Base-by-base conservation (phyloP, 2,329 filamentous ascomycete species). In the Myriosclerotinia scirpicola region DNA sequence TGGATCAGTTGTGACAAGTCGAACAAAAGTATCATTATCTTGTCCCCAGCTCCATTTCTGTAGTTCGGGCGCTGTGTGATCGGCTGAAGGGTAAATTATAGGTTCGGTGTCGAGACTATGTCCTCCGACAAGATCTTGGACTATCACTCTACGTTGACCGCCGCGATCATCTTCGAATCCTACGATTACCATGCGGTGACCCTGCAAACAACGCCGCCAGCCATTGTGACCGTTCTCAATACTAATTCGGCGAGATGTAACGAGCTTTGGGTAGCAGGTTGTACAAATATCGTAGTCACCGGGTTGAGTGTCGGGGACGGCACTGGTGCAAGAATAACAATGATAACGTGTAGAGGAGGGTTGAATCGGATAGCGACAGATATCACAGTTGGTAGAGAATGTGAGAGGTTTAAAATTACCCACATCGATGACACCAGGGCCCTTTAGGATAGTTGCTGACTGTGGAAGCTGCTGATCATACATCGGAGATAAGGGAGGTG, bases 231-330 rank as follows among this genome's bases (percentile, higher is more conserved):
- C 93, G 71, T 97, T 93, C 68, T 93, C 90, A 22, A 81, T 80
- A 65, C 86, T 87, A 69, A 97, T 88, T 55, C 86, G 86, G 11
- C 85, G 84, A 0, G 83, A 83, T 2, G 81, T 78, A 1, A 90
- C 84, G 9, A 93, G 82, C 56, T 84, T 84, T 60, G 84, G 80
- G 77, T 97, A 97, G 81, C 93, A 97, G 5, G 83, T 81, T 22
- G 83, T 83, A 79, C 93, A 97, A 58, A 97, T 85, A 72, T 97
- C 92, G 77, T 95, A 96, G 76, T 96, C 90, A n/a, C 93, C 93
- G 2, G 73, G 78, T 34, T 79, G 74, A 5, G 81, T 79, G 40
- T 84, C 81, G 0, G 80, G 73, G 3, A 82, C 77, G 4, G 81
- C 79, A 72, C 83, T 84, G 62, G 86, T 87, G 77, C 93, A 96